A percentile compares a stretch with the other conserved stretches of the same genome.
These are phyloP conservation scores for Eutrema heterophyllum DNA, from an alignment of 345 rosid species.

Conservation along the genomic window DNA sequence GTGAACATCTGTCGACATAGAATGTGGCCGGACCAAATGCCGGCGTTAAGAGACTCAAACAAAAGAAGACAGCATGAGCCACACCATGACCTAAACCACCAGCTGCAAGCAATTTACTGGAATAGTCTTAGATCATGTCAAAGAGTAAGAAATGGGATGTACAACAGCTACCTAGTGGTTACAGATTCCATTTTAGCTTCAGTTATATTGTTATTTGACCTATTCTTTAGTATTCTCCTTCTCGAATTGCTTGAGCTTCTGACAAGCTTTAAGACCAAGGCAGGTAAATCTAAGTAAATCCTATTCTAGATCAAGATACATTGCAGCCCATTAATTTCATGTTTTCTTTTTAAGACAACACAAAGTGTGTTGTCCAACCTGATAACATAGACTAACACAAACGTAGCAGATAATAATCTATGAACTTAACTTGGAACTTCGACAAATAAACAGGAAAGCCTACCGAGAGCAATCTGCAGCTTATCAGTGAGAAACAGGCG, in stretches of 20 bases:
- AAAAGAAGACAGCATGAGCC: conserved; percentile 98
- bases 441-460: conserved; percentile 16
- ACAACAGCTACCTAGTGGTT: background rate
- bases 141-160: conserved; percentile 5
- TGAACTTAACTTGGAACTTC: background rate
- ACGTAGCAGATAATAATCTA: background rate
- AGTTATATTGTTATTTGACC: background rate
- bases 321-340: background rate
- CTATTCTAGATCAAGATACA: background rate
- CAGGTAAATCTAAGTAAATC: background rate
- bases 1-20: conserved; percentile 68
- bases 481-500: conserved; percentile 84
- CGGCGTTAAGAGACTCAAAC: conserved; percentile 86
- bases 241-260: background rate
- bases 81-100: conserved; percentile 99
- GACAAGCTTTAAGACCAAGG: background rate
- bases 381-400: background rate
- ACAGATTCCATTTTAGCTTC: background rate
- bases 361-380: background rate
- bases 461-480: conserved; percentile 90
- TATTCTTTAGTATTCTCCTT: background rate
- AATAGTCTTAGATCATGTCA: conserved; percentile 23
- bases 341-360: background rate
- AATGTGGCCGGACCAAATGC: conserved; percentile 97
- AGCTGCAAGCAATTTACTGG: conserved; percentile 61